Percentiles rank a stretch among this genome's conserved stretches.
phyloP scores from a whole-genome alignment of 75 land plant species.

The Sequoiadendron giganteum region DNA sequence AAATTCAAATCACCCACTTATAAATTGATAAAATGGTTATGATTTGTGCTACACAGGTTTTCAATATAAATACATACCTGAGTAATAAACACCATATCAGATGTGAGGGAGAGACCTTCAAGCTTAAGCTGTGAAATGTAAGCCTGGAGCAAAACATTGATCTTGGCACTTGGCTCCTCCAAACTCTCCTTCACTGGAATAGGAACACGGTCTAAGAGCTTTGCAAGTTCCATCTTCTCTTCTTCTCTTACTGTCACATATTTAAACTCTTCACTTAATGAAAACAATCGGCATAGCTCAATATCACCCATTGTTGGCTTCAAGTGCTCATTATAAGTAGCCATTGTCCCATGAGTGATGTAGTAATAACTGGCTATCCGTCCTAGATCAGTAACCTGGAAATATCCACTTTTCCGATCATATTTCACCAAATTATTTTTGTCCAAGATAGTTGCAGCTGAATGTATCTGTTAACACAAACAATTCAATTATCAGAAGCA shows the following conservation, averaged over 20 bases:
- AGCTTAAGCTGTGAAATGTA: conserved; percentile 89
- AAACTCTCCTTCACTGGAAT: conserved; percentile 87
- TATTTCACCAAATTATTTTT: conserved; percentile 85
- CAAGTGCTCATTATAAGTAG: conserved; percentile 88
- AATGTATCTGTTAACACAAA: conserved; percentile 62
- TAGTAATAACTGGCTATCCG: conserved; percentile 95
- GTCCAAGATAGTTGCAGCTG: conserved; percentile 86
- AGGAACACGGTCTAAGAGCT: conserved; percentile 88
- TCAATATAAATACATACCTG: conserved; percentile 26
- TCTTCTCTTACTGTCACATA: conserved; percentile 78
- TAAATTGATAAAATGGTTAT: no score
- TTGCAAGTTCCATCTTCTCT: conserved; percentile 40
- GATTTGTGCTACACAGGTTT: no score
- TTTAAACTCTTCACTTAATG: conserved; percentile 94
- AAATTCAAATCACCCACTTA: no score
- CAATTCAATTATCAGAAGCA: neutral
- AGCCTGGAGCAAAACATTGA: conserved; percentile 36
- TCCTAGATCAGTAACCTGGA: conserved; percentile 92
- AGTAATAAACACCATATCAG: conserved; percentile 93
- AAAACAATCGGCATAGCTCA: conserved; percentile 87
- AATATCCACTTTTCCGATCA: conserved; percentile 91
- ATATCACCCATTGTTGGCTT: conserved; percentile 98
- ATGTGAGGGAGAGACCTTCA: conserved; percentile 90
- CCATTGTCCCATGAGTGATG: conserved; percentile 88
- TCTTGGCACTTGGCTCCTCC: conserved; percentile 84